Evolutionary conservation across 805 yeast genomes (phyloP).

Genomic region (Ogataea pini): DNA sequence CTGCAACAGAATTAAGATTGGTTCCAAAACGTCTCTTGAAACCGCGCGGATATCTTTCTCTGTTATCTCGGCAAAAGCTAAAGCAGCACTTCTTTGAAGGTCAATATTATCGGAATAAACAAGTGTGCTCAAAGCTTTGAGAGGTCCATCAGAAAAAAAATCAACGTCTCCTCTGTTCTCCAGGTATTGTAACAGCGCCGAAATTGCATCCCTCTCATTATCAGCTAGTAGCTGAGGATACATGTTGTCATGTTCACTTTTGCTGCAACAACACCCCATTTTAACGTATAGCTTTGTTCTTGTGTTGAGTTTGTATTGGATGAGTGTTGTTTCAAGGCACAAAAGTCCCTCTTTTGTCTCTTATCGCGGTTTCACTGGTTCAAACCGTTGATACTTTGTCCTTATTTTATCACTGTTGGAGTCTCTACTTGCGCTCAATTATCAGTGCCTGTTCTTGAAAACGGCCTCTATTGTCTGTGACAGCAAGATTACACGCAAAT

Average conservation of each 20-base stretch:
- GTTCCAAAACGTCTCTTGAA: constrained; percentile 88
- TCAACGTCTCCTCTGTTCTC: constrained; percentile 90
- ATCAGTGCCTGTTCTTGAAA: background rate
- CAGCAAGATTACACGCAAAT: background rate
- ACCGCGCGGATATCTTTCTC: constrained; percentile 94
- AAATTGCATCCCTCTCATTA: constrained; percentile 94
- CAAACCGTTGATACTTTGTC: background rate
- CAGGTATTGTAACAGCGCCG: constrained; percentile 81
- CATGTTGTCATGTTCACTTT: constrained; percentile 51
- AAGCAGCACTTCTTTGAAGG: constrained; percentile 93
- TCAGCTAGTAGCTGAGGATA: constrained; percentile 88
- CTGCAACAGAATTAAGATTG: constrained; percentile 84
- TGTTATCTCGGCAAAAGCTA: constrained; percentile 97
- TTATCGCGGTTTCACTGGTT: constrained; percentile 1
- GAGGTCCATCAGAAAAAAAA: constrained; percentile 82
- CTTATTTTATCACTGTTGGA: background rate
- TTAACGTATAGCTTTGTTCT: background rate
- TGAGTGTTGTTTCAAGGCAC: background rate
- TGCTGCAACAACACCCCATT: constrained; percentile 58
- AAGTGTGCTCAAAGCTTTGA: constrained; percentile 85
- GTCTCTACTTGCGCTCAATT: constrained; percentile 3
- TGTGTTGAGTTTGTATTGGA: background rate
- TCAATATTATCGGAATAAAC: constrained; percentile 95
- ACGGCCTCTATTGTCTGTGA: background rate
- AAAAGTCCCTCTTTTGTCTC: background rate